These are phyloP conservation scores for Stephanodiscus triporus DNA, from an alignment of 108 stramenopile species.

Conservation along the genomic window DNA sequence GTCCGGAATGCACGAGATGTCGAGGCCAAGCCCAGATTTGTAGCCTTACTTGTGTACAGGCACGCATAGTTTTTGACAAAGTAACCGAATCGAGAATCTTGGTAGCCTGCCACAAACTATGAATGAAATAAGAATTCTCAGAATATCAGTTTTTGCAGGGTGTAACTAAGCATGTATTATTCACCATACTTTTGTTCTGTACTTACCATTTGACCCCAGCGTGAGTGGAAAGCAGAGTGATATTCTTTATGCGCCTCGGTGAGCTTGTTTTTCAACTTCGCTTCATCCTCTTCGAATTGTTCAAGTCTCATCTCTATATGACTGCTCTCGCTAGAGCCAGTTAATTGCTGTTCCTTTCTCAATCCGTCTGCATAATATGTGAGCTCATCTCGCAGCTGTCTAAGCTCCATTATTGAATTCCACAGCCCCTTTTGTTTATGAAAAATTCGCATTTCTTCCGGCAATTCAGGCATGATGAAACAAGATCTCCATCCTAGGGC, in stretches of 20 bases:
- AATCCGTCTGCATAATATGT: slow-evolving; percentile 51
- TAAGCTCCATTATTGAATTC: slow-evolving; percentile 59
- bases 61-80: slow-evolving; percentile 95
- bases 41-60: slow-evolving; percentile 90
- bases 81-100: slow-evolving; percentile 93
- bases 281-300: slow-evolving; percentile 77
- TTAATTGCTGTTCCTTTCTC: slow-evolving; percentile 42
- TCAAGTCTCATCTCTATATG: slow-evolving; percentile 47
- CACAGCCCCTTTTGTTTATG: slow-evolving; percentile 46
- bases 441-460: slow-evolving; percentile 82
- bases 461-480: slow-evolving; percentile 90
- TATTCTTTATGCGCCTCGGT: slow-evolving; percentile 55
- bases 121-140: slow-evolving; percentile 33
- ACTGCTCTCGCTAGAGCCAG: slow-evolving; percentile 12
- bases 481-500: slow-evolving; percentile 96
- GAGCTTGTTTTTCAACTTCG: slow-evolving; percentile 62
- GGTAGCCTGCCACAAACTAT: slow-evolving; percentile 90
- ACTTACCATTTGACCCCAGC: slow-evolving; percentile 77
- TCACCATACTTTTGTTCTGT: too few relatives aligned
- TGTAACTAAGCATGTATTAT: too few relatives aligned
- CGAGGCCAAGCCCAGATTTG: slow-evolving; percentile 84
- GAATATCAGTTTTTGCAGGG: slow-evolving; percentile 26
- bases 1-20: slow-evolving; percentile 70
- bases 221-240: slow-evolving; percentile 79
- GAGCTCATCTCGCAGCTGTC: slow-evolving; percentile 73